Evolutionary conservation across 345 rosid genomes (phyloP).

Genomic region (Heritiera fomes): DNA sequence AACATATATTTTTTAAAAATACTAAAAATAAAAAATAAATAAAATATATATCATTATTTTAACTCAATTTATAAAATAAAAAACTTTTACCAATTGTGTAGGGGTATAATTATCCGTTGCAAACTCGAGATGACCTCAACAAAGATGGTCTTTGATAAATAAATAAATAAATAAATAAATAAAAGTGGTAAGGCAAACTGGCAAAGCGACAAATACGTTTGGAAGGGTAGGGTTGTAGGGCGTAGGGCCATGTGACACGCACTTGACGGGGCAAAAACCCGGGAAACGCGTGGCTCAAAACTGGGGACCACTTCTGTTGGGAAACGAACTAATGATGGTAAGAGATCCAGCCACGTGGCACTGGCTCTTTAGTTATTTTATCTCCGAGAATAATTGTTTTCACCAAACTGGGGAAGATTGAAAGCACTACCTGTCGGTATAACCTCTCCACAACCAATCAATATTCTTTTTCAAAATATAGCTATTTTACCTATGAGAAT

Average conservation of each 20-base stretch:
- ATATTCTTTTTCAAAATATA: too few species aligned
- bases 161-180: neutral
- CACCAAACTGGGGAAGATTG: neutral
- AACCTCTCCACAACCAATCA: neutral
- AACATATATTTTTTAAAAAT: too few species aligned
- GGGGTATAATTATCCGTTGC: too few species aligned
- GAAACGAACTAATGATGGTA: neutral
- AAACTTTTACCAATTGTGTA: too few species aligned
- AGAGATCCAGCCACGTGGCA: neutral
- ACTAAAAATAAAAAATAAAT: too few species aligned
- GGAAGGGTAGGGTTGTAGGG: neutral
- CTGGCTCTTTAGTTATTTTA: neutral
- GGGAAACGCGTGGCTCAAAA: conserved; percentile 36
- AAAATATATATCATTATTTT: too few species aligned
- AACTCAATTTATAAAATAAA: too few species aligned
- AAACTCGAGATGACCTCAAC: too few species aligned
- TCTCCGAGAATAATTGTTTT: neutral
- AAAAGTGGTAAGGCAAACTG: too few species aligned
- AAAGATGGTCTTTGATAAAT: too few species aligned
- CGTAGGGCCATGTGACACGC: conserved; percentile 44
- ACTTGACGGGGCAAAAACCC: conserved; percentile 35
- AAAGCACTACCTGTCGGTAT: neutral
- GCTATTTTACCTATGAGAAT: too few species aligned
- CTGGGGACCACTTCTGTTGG: conserved; percentile 25
- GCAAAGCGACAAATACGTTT: neutral